Evolutionary conservation across 169 alveolate species (phyloP).

Genomic region (Amoebophrya sp.): DNA sequence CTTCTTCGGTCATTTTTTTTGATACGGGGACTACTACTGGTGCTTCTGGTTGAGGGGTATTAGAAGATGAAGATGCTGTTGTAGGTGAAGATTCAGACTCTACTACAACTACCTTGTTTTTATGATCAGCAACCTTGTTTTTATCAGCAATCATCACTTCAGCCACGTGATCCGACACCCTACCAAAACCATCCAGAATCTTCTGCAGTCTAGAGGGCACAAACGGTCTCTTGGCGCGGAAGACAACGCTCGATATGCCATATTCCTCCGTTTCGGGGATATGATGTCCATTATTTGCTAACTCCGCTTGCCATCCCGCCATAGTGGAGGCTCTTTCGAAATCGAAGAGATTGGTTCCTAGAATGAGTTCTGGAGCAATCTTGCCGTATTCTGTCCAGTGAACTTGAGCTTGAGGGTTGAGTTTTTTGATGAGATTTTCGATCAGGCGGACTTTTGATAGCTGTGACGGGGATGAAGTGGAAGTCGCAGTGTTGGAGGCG

Average conservation of each 20-base stretch:
- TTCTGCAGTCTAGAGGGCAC: not conserved
- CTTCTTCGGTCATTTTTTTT: not conserved
- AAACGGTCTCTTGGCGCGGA: not conserved
- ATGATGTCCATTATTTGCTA: not conserved
- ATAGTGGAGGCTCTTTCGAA: not conserved
- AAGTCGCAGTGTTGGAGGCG: no score
- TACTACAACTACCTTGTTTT: not conserved
- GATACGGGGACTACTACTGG: not conserved
- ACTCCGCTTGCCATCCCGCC: not conserved
- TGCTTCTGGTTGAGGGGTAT: no score
- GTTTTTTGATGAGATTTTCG: not conserved
- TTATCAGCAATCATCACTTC: not conserved
- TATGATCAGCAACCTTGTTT: not conserved
- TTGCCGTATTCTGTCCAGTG: not conserved
- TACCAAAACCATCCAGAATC: not conserved
- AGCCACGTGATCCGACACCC: not conserved
- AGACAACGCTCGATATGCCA: slow-evolving; percentile 28
- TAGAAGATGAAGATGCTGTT: no score
- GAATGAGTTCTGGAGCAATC: not conserved
- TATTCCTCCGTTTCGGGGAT: slow-evolving; percentile 31
- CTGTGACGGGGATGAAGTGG: no score
- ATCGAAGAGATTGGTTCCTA: not conserved
- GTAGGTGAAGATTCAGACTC: not conserved
- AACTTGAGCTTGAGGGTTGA: not conserved
- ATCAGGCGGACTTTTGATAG: not conserved